phyloP scores from a whole-genome alignment of 208 protist species.

The Endotrypanum monterogeii region DNA sequence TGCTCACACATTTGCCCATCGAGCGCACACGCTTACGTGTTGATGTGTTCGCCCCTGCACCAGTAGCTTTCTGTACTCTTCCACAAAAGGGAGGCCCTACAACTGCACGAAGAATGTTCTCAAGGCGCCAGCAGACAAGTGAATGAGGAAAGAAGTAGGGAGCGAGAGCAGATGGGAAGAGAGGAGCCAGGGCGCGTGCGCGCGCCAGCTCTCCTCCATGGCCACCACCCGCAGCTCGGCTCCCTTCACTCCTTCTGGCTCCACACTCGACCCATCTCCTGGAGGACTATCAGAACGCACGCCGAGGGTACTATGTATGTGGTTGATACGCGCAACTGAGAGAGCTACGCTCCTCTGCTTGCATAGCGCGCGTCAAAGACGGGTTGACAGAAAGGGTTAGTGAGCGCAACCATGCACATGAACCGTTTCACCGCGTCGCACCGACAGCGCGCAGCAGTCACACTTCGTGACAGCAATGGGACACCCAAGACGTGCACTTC shows the following conservation, averaged over 20 bases:
- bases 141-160: not conserved
- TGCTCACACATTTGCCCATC: not conserved
- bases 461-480: not conserved
- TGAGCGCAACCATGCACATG: not conserved
- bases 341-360: not conserved
- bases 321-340: conserved; percentile 14
- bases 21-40: too few relatives aligned
- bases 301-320: conserved; percentile 81
- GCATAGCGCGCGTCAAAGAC: not conserved
- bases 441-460: not conserved
- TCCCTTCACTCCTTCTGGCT: not conserved
- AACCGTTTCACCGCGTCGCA: not conserved
- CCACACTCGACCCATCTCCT: not conserved
- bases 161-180: not conserved
- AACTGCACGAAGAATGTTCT: conserved; percentile 47
- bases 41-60: not conserved
- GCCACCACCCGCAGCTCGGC: not conserved
- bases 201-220: not conserved
- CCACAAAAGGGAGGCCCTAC: conserved; percentile 75
- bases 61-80: conserved; percentile 19
- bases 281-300: conserved; percentile 22
- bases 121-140: not conserved
- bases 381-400: not conserved
- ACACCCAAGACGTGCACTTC: not conserved
- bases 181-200: not conserved